Percentiles rank a stretch among this genome's conserved stretches.
Conservation (phyloP, 2,329 filamentous ascomycete species). For the Calonectria montana region DNA sequence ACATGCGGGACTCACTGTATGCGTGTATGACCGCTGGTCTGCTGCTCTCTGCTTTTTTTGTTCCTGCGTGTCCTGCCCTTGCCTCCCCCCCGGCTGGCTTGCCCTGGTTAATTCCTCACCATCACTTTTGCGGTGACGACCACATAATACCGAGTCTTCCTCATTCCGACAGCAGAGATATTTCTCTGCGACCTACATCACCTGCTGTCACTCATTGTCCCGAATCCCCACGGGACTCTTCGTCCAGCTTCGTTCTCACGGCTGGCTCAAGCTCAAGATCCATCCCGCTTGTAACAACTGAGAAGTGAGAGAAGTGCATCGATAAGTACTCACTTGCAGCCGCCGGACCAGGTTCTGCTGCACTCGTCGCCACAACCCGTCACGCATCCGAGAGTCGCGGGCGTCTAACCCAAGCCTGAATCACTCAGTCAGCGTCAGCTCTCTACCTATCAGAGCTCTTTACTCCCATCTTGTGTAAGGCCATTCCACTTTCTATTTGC, state of each 20-base stretch:
- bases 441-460: slow-evolving; percentile 44
- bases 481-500: slow-evolving; percentile 41
- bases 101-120: not conserved
- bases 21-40: not conserved
- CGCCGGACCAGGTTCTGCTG: slow-evolving; percentile 30
- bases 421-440: slow-evolving; percentile 38
- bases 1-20: not conserved
- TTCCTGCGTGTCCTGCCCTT: slow-evolving; percentile 21
- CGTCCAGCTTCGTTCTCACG: not conserved
- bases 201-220: not conserved
- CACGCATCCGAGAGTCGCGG: slow-evolving; percentile 29
- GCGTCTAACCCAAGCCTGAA: slow-evolving; percentile 42
- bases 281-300: not conserved
- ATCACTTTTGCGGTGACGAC: slow-evolving; percentile 16
- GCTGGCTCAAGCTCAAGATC: not conserved
- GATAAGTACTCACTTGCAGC: slow-evolving; percentile 26
- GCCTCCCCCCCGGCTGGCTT: slow-evolving; percentile 7
- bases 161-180: not conserved
- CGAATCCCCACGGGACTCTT: not conserved
- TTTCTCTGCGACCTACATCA: not conserved
- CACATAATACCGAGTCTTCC: slow-evolving; percentile 21
- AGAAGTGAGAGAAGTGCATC: not conserved
- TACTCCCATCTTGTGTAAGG: slow-evolving; percentile 40
- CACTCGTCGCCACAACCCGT: slow-evolving; percentile 15
- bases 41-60: slow-evolving; percentile 6